Conservation (phyloP, 345 rosid species). For the Rhodomyrtus tomentosa region DNA sequence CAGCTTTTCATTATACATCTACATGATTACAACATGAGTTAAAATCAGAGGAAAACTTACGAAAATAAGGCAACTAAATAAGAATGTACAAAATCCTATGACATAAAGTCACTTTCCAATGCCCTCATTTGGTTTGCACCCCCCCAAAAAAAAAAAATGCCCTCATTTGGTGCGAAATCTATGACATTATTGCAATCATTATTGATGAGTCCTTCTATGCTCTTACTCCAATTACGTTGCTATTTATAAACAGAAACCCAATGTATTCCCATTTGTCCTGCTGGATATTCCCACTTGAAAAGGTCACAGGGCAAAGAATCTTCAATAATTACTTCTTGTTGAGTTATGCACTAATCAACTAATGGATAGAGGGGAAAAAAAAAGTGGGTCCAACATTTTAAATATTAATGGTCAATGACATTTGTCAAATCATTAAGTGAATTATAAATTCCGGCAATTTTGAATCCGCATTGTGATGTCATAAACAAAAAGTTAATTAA, state of each 20-base stretch:
- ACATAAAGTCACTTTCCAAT: neutral
- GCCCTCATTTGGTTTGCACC: neutral
- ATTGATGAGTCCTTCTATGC: neutral
- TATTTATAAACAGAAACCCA: neutral
- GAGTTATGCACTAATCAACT: neutral
- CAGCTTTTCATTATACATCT: neutral
- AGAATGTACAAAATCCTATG: neutral
- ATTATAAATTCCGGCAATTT: neutral
- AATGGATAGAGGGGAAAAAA: neutral
- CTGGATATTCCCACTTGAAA: neutral
- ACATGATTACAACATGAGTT: neutral
- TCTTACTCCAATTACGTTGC: neutral
- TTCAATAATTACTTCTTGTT: neutral
- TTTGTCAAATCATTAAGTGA: neutral
- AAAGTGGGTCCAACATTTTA: neutral
- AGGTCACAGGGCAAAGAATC: neutral
- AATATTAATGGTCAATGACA: neutral
- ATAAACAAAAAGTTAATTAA: neutral
- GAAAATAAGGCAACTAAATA: neutral
- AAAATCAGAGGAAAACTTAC: neutral
- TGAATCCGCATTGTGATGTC: neutral
- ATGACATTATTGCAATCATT: neutral
- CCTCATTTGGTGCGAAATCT: neutral
- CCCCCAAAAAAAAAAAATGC: no score
- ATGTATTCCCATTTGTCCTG: neutral